Percentiles rank a stretch among this genome's conserved stretches.
Evolutionary conservation across 305 asterid species (phyloP).

Genomic region (Stenogyne calaminthoides): DNA sequence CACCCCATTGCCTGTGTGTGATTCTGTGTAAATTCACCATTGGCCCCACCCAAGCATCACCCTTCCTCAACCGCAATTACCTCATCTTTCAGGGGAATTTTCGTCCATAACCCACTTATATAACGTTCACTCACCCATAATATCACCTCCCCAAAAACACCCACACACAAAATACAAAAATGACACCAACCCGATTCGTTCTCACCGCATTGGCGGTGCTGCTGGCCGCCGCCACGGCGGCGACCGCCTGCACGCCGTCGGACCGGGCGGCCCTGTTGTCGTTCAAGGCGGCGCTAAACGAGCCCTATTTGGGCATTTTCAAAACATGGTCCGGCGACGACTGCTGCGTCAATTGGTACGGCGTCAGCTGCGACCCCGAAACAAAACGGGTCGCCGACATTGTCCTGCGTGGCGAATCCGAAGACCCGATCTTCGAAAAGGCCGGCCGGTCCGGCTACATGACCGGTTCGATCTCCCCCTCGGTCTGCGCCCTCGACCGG

Average conservation of each 20-base stretch:
- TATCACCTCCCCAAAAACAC: neutral
- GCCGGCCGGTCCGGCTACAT: slow-evolving; percentile 91
- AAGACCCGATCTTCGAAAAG: slow-evolving; percentile 82
- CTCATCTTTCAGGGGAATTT: slow-evolving; percentile 36
- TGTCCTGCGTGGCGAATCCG: slow-evolving; percentile 85
- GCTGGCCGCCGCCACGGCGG: slow-evolving; percentile 36
- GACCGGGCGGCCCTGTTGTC: slow-evolving; percentile 68
- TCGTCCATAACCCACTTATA: slow-evolving; percentile 33
- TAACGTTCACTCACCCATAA: slow-evolving; percentile 16
- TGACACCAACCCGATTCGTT: slow-evolving; percentile 33
- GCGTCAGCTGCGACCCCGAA: slow-evolving; percentile 82
- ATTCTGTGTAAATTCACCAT: neutral
- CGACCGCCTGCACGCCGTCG: slow-evolving; percentile 57
- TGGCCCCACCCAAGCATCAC: neutral
- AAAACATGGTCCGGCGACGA: slow-evolving; percentile 71
- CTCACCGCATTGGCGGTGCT: slow-evolving; percentile 33
- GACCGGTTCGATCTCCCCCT: slow-evolving; percentile 73
- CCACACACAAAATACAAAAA: neutral
- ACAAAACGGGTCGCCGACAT: slow-evolving; percentile 79
- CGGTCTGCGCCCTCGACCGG: slow-evolving; percentile 69
- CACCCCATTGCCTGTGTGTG: slow-evolving; percentile 23
- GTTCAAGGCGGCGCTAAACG: slow-evolving; percentile 63
- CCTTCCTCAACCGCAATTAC: slow-evolving; percentile 30
- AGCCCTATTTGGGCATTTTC: slow-evolving; percentile 79
- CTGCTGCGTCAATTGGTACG: slow-evolving; percentile 82